phyloP scores from a whole-genome alignment of 164 flowering plant species.

The Platanus orientalis region DNA sequence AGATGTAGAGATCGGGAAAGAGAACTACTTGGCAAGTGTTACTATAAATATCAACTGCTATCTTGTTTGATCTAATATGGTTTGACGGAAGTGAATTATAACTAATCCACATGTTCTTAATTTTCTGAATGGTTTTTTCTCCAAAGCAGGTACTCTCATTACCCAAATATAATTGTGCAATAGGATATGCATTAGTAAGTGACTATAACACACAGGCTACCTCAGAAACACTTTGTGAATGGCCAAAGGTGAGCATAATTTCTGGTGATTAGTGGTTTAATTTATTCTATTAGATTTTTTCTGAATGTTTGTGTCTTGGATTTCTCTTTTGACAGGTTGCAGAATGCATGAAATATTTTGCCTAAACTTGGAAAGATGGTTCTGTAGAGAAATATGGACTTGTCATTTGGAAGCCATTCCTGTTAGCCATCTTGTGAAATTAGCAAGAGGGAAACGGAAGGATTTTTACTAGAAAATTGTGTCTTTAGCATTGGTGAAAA shows the following conservation, averaged over 20 bases:
- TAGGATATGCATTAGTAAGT: slow-evolving; percentile 70
- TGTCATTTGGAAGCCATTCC: background rate
- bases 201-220: slow-evolving; percentile 83
- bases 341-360: no score
- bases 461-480: no score
- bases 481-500: no score
- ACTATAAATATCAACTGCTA: background rate
- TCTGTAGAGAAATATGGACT: no score
- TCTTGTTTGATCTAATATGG: background rate
- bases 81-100: no score
- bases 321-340: background rate
- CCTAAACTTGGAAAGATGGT: no score
- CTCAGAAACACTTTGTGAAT: slow-evolving; percentile 42
- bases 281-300: background rate
- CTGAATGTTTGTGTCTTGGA: background rate
- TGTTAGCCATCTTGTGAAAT: background rate
- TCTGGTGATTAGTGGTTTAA: background rate
- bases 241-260: slow-evolving; percentile 67
- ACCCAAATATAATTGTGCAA: slow-evolving; percentile 44
- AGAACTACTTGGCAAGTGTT: slow-evolving; percentile 74
- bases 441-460: no score
- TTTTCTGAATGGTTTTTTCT: background rate
- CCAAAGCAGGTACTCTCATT: slow-evolving; percentile 72
- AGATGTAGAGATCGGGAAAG: slow-evolving; percentile 81
- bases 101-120: no score